Conservation (phyloP, 805 yeast species). For the Pichia phayaonensis region DNA sequence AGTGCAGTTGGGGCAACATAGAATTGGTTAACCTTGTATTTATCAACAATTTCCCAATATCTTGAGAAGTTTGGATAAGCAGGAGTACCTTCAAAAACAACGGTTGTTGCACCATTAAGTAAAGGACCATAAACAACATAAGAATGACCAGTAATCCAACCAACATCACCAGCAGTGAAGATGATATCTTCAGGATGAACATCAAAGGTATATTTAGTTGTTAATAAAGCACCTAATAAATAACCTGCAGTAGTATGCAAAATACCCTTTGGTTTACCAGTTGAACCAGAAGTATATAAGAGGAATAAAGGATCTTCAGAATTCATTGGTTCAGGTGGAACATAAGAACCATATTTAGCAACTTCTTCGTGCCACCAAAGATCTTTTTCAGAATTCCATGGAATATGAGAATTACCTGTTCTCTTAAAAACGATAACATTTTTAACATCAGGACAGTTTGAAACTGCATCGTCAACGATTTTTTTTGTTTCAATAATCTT, state of each 20-base stretch:
- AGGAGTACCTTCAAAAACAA: slow-evolving; percentile 83
- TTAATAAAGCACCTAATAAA: slow-evolving; percentile 61
- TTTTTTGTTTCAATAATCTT: slow-evolving; percentile 73
- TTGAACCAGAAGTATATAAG: slow-evolving; percentile 79
- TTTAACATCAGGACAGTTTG: slow-evolving; percentile 55
- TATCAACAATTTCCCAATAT: slow-evolving; percentile 71
- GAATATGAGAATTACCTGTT: slow-evolving; percentile 54
- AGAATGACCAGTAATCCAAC: slow-evolving; percentile 89
- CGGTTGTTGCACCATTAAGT: slow-evolving; percentile 66
- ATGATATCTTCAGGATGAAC: slow-evolving; percentile 65
- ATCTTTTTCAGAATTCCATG: slow-evolving; percentile 51
- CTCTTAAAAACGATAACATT: slow-evolving; percentile 68
- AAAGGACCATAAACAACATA: slow-evolving; percentile 80
- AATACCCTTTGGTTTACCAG: slow-evolving; percentile 86
- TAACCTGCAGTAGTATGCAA: slow-evolving; percentile 79
- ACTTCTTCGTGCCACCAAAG: slow-evolving; percentile 71
- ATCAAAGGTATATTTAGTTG: slow-evolving; percentile 73
- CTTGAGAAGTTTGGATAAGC: slow-evolving; percentile 76
- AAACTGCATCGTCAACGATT: slow-evolving; percentile 74
- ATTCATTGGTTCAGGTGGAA: slow-evolving; percentile 66
- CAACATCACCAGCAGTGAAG: slow-evolving; percentile 86
- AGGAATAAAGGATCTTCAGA: slow-evolving; percentile 79
- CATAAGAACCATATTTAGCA: slow-evolving; percentile 56
- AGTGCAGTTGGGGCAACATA: slow-evolving; percentile 83
- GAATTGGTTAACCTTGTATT: slow-evolving; percentile 67